These are phyloP conservation scores for Yamadazyma taylorii DNA, from an alignment of 1,139 yeast genomes.

Conservation along the genomic window DNA sequence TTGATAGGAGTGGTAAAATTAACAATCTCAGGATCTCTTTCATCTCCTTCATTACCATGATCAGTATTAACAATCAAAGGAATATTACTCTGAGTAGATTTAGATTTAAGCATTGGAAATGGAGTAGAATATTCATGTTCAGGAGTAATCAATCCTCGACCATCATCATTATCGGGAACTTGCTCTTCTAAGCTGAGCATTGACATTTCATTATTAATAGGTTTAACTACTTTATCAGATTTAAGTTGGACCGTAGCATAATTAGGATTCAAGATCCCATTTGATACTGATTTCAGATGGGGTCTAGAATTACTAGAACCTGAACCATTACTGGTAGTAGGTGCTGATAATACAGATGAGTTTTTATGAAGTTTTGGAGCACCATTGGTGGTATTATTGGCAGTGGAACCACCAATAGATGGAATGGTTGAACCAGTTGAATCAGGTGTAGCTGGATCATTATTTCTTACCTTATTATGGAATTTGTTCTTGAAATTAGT, in stretches of 20 bases:
- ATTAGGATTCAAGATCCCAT: conserved; percentile 12
- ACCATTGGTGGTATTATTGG: background rate
- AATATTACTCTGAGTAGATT: conserved; percentile 2
- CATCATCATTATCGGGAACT: background rate
- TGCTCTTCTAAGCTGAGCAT: conserved; percentile 1
- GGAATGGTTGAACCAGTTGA: background rate
- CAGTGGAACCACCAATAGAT: background rate
- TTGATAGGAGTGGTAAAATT: conserved; percentile 16
- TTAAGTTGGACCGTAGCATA: conserved; percentile 12
- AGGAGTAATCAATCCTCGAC: conserved; percentile 14
- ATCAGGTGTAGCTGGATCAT: background rate
- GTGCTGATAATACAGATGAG: conserved; percentile 2
- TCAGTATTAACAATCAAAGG: conserved; percentile 17
- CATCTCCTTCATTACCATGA: conserved; percentile 7
- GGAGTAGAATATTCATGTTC: conserved; percentile 13
- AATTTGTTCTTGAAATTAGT: conserved; percentile 6
- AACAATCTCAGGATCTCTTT: conserved; percentile 12
- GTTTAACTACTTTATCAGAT: conserved; percentile 5
- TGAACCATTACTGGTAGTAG: conserved; percentile 1
- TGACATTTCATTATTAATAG: background rate
- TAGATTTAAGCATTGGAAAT: conserved; percentile 12
- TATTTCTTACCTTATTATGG: background rate
- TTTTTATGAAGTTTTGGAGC: conserved; percentile 1
- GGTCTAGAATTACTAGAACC: conserved; percentile 5
- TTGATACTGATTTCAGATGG: conserved; percentile 15